These are phyloP conservation scores for Lentithecium fluviatile DNA, from an alignment of 495 filamentous ascomycete species.

Conservation along the genomic window DNA sequence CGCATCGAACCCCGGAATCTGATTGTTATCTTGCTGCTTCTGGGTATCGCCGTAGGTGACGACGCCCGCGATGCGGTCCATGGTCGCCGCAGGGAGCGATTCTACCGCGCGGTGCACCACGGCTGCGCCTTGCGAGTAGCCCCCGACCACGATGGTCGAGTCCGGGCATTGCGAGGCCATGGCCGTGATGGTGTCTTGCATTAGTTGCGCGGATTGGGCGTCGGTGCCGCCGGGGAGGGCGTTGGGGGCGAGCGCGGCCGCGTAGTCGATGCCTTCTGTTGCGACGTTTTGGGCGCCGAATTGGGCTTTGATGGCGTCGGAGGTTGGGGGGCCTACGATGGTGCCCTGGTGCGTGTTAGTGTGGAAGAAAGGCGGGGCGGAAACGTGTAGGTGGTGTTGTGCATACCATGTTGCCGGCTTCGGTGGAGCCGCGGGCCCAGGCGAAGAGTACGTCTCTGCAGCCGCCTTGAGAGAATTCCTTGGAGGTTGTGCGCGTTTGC, in stretches of 20 bases:
- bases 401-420: slow-evolving; percentile 54
- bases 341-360: slow-evolving; percentile 39
- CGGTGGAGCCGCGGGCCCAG: slow-evolving; percentile 53
- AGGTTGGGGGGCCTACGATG: slow-evolving; percentile 47
- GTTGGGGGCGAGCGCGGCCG: slow-evolving; percentile 38
- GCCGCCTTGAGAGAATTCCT: slow-evolving; percentile 47
- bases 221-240: slow-evolving; percentile 46
- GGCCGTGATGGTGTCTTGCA: slow-evolving; percentile 19
- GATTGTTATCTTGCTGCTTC: slow-evolving; percentile 52
- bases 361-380: too few species aligned
- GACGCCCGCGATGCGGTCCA: slow-evolving; percentile 53
- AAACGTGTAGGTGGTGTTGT: too few species aligned
- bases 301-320: slow-evolving; percentile 40
- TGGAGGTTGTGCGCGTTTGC: slow-evolving; percentile 38
- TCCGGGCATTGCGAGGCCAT: slow-evolving; percentile 21
- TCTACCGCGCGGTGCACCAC: slow-evolving; percentile 53
- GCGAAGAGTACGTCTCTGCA: slow-evolving; percentile 54
- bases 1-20: slow-evolving; percentile 49
- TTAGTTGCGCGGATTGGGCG: slow-evolving; percentile 44
- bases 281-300: slow-evolving; percentile 46
- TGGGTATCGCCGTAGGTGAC: slow-evolving; percentile 60
- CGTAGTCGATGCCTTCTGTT: slow-evolving; percentile 41
- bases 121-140: slow-evolving; percentile 56
- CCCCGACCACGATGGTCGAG: slow-evolving; percentile 25
- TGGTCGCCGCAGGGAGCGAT: slow-evolving; percentile 43